Base-by-base conservation (phyloP, 169 alveolate genomes). In the Cryptosporidium bovis region DNA sequence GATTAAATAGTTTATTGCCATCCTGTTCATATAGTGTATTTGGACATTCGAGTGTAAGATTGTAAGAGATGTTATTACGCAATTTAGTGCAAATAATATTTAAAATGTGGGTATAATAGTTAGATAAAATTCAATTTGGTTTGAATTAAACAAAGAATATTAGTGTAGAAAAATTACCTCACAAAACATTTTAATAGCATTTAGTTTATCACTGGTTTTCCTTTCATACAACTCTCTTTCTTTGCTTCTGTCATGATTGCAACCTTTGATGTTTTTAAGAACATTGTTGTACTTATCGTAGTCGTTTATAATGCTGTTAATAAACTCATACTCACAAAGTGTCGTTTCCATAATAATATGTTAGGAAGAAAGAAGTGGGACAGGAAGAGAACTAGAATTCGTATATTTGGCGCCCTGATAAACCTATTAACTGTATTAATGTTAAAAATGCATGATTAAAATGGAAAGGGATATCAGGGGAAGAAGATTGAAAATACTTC, bases 221-320 rank as follows among this genome's bases (percentile, higher is more conserved):
- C 87, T 56, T 44, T 77, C 87, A 60, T 60, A 77, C n/a, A 77
- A 34, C 40, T 77, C 87, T 62, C 87, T 77, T 27, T 77, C 87
- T 18, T 77, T 77, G 46, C 77, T 60, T 60, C 87, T 56, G 64
- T 77, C 87, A 18, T 77, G 87, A 40, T n/a, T 60, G 24, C 87
- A 77, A 4, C 77, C 71, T 29, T 34, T 51, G n/a, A 24, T 60
- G 29, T 20, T 46, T 36, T 40, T 77, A 20, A 77, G 15, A 8
- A 20, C 2, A 12, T 77, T 27, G 10, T 60, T 58, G 60, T 60
- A 60, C 27, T 44, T 60, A n/a, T 62, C 71, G 33, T 77, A 77
- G 18, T 77, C 44, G 7, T 77, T 34, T 5, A 77, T 10, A 24
- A 77, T 58, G 6, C 55, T 62, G 3, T 20, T 51, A 13, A 68